phyloP scores from a whole-genome alignment of 306 rosid genomes.

The Prunus dulcis region DNA sequence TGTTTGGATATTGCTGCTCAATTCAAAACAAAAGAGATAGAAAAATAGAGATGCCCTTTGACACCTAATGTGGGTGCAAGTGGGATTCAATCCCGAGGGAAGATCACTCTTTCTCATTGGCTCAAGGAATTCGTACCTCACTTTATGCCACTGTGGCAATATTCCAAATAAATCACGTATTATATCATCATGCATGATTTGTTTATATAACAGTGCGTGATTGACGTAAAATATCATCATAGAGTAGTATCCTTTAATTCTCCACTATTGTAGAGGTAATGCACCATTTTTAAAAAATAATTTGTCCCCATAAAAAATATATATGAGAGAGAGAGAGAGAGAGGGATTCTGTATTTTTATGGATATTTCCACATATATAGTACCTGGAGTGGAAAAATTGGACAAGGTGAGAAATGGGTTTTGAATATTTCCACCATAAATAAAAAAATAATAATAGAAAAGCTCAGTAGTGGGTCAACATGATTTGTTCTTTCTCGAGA shows the following conservation, averaged over 20 bases:
- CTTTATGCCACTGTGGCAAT: too few species aligned
- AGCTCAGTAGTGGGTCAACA: neutral
- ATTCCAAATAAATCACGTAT: too few species aligned
- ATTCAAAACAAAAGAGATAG: constrained; percentile 17
- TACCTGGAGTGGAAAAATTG: neutral
- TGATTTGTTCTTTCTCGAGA: neutral
- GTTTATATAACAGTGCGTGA: too few species aligned
- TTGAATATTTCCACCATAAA: too few species aligned
- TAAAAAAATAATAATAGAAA: neutral
- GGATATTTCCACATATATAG: too few species aligned
- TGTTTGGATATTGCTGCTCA: constrained; percentile 30
- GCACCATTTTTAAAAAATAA: too few species aligned
- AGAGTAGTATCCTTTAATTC: rapidly evolving
- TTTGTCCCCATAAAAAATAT: too few species aligned
- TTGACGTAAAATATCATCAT: too few species aligned
- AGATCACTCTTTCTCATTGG: constrained; percentile 5
- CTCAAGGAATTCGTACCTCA: neutral
- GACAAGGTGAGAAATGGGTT: neutral
- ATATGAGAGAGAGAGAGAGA: too few species aligned
- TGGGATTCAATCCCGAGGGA: constrained; percentile 65
- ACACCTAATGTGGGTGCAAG: constrained; percentile 42
- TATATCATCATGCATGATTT: too few species aligned
- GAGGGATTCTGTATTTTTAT: neutral
- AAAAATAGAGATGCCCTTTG: constrained; percentile 36
- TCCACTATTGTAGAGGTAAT: too few species aligned